A percentile compares a stretch with the other conserved stretches of the same genome.
Evolutionary conservation across 148 eudicot species (phyloP).

Genomic region (Simmondsia chinensis): DNA sequence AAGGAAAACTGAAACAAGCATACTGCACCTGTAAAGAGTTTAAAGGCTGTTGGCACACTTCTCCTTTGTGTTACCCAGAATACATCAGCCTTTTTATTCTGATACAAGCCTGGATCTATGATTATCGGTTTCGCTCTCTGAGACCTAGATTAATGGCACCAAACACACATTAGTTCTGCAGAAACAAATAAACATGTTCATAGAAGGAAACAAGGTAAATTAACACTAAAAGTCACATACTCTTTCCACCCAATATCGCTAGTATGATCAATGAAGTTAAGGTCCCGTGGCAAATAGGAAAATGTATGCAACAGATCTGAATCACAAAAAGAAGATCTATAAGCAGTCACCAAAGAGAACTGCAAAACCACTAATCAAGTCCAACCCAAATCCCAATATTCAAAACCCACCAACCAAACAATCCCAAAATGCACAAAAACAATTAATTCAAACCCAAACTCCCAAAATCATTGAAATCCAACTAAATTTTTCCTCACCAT

Average conservation of each 20-base stretch:
- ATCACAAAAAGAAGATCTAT: constrained; percentile 14
- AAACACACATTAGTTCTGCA: not conserved
- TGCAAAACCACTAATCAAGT: not conserved
- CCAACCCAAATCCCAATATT: not conserved
- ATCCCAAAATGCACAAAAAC: not conserved
- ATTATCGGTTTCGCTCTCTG: constrained; percentile 85
- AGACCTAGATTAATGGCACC: constrained; percentile 30
- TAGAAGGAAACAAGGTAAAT: not conserved
- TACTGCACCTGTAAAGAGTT: constrained; percentile 77
- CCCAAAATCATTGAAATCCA: no score
- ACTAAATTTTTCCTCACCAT: no score
- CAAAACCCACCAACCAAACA: not conserved
- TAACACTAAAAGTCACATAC: constrained; percentile 28
- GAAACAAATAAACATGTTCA: not conserved
- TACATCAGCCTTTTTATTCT: constrained; percentile 64
- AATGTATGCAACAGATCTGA: constrained; percentile 92
- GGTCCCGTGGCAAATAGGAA: constrained; percentile 67
- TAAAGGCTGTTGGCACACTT: constrained; percentile 89
- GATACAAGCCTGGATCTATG: constrained; percentile 85
- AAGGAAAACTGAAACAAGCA: constrained; percentile 2
- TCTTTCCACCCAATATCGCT: constrained; percentile 96
- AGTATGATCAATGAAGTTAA: constrained; percentile 90
- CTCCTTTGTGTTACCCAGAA: constrained; percentile 82
- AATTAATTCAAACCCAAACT: constrained; percentile 4
- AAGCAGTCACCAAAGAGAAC: constrained; percentile 2